Evolutionary conservation across 1,284 basidiomycete species (phyloP), one percentile per base, ranked within the genome.

Genomic region (Neonothopanus nambi): DNA sequence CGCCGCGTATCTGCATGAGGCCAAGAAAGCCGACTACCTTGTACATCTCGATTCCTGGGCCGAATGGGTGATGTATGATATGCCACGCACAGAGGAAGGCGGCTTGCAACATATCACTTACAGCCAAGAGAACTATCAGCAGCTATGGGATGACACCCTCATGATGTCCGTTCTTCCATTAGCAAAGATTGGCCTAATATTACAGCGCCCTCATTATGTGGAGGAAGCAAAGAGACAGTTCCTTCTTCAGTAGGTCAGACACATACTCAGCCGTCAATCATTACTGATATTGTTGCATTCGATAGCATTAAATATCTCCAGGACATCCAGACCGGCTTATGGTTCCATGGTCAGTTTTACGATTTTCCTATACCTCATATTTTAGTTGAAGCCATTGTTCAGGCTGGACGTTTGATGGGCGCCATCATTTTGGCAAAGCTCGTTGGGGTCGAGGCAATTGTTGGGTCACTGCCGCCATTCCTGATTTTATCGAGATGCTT

Each of bases 71-170:
- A 84, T 85, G 80, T 69, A 82, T 57, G 79, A 77, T 36, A 74
- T 85, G 66, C 81, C 81, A 1, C 68, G 75, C 23, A 83, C 83
- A 9, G 72, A 80, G 49, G 82, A 84, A 63, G 76, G 76, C 6
- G 82, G 84, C 3, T 72, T 85, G 40, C 82, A 85, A 62, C 84
- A 87, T 59, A 81, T 78, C 59, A 85, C 83, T 5, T 85, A 85
- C 65, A 65, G 76, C 23, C 67, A 68, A 18, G 70, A 75, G 48
- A 79, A 85, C 67, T 60, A 78, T 56, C 77, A 82, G 57, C 80
- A 87, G 58, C 64, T 85, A 3, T 85, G 84, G 82, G 83, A 85
- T 65, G 84, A 87, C 64, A 85, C 82, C 3, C 69, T 85, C 54
- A 83, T 84, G 81, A 85, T 85, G 84, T 74, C 74, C 37, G 81